Base-by-base conservation (phyloP, 225 moss, liverwort and hornwort genomes). In the Polytrichum commune region DNA sequence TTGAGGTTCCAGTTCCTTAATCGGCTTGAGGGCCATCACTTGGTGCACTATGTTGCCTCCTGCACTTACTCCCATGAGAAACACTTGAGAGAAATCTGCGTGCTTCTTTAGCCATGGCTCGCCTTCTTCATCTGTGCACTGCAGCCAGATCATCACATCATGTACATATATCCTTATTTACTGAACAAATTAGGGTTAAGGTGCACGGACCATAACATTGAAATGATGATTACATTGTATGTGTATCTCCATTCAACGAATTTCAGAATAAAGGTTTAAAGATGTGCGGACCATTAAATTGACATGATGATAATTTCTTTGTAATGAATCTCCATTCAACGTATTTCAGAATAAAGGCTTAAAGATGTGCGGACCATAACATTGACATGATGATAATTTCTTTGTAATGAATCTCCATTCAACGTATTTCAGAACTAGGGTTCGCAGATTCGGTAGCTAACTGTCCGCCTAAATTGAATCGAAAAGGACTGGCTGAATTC, bases 101-200 rank as follows among this genome's bases (percentile, higher is more conserved):
- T 68, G 68, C 27, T 68, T 55, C 16, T 16, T 68, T 53, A 68
- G 23, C 68, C 68, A 68, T 54, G 68, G 68, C 53, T 53, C 68
- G 18, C 23, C 68, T 68, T n/a, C 33, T 65, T 19, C 65, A 19
- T 18, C 29, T 20, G 18, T 65, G 65, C 18, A 65, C 19, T 30
- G 28, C 30, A 32, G n/a, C 65, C 65, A 29, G 32, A 46, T 46
- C 46, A 46, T 7, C 46, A 46, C 65, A 65, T 7, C 58, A 58
- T 9, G 58, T 13, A 58, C 7, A 8, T 20, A 5, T 5, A 2
- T 58, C n/a, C 13, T 16, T 46, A 46, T 0, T 46, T 13, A 46
- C 46, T 13, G 46, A 10, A 16, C 1, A 16, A 23, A 58, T 58
- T 6, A 58, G 6, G 58, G 58, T 6, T 6, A 58, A 20, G 20